These are phyloP conservation scores for Aspergillus sclerotialis DNA, from an alignment of 2,329 filamentous ascomycete species.

Conservation along the genomic window DNA sequence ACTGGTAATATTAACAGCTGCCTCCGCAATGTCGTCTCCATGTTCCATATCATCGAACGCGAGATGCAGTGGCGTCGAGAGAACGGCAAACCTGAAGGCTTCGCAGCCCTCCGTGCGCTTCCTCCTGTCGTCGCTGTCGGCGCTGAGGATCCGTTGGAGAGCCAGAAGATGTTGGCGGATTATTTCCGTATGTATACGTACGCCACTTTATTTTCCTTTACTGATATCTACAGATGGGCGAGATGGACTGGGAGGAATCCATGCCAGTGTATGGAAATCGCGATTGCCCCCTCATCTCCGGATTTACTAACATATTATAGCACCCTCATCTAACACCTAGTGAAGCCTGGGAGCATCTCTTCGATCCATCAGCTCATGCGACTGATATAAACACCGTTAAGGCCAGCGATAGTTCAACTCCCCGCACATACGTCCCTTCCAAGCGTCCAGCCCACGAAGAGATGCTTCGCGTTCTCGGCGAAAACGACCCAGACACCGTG, in stretches of 20 bases:
- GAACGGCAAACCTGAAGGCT: slow-evolving; percentile 61
- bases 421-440: slow-evolving; percentile 66
- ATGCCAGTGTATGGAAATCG: slow-evolving; percentile 39
- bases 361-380: slow-evolving; percentile 42
- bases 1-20: slow-evolving; percentile 49
- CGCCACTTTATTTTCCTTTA: neutral
- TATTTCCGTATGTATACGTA: slow-evolving; percentile 72
- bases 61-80: slow-evolving; percentile 76
- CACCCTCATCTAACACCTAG: slow-evolving; percentile 67
- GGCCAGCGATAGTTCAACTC: slow-evolving; percentile 23
- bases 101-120: slow-evolving; percentile 61
- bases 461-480: slow-evolving; percentile 76
- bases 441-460: slow-evolving; percentile 69
- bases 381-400: slow-evolving; percentile 43
- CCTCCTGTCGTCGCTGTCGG: slow-evolving; percentile 85
- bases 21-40: slow-evolving; percentile 76
- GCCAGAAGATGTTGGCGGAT: slow-evolving; percentile 71
- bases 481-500: slow-evolving; percentile 76
- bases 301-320: slow-evolving; percentile 25
- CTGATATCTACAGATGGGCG: slow-evolving; percentile 53
- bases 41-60: slow-evolving; percentile 88
- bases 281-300: neutral
- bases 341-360: slow-evolving; percentile 68
- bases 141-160: slow-evolving; percentile 75
- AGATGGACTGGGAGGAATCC: slow-evolving; percentile 72